These are phyloP conservation scores for Hypoxylon sp. DNA, from an alignment of 2,329 filamentous ascomycete genomes.

Conservation along the genomic window DNA sequence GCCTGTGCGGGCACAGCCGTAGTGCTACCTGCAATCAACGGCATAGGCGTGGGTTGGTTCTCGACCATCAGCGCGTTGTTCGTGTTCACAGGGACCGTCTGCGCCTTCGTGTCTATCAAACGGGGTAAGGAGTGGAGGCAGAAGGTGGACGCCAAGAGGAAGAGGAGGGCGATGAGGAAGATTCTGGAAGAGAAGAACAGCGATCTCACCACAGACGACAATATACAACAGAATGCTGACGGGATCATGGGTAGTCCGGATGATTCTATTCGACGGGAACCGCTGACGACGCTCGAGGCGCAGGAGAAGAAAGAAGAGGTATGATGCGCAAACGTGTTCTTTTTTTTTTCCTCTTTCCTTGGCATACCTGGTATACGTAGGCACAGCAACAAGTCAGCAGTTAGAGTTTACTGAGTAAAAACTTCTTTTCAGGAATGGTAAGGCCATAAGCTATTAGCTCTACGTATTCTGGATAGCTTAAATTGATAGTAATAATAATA, in stretches of 20 bases:
- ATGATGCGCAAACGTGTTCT: slow-evolving; percentile 25
- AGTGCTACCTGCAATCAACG: slow-evolving; percentile 80
- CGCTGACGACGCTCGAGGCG: slow-evolving; percentile 35
- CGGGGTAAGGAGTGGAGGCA: slow-evolving; percentile 61
- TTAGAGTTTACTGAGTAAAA: slow-evolving; percentile 28
- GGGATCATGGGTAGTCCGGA: slow-evolving; percentile 23
- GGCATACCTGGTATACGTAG: slow-evolving; percentile 32
- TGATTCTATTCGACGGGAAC: slow-evolving; percentile 5
- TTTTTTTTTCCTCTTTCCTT: background rate
- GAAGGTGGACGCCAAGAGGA: slow-evolving; percentile 52
- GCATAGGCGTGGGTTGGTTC: slow-evolving; percentile 86
- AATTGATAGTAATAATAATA: slow-evolving; percentile 22
- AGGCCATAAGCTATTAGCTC: slow-evolving; percentile 11
- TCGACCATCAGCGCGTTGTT: slow-evolving; percentile 68
- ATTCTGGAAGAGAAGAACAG: slow-evolving; percentile 41
- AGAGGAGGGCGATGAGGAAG: slow-evolving; percentile 40
- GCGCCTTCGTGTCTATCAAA: slow-evolving; percentile 57
- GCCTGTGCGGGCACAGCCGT: slow-evolving; percentile 78
- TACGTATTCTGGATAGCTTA: slow-evolving; percentile 27
- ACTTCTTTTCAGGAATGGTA: slow-evolving; percentile 13
- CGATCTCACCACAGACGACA: slow-evolving; percentile 11
- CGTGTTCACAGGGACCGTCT: slow-evolving; percentile 56
- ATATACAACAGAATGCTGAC: slow-evolving; percentile 10
- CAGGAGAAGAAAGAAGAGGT: slow-evolving; percentile 40
- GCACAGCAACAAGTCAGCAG: slow-evolving; percentile 15